A percentile compares a stretch with the other conserved stretches of the same genome.
phyloP scores from a whole-genome alignment of 345 rosid species.

The Syzygium jambos region DNA sequence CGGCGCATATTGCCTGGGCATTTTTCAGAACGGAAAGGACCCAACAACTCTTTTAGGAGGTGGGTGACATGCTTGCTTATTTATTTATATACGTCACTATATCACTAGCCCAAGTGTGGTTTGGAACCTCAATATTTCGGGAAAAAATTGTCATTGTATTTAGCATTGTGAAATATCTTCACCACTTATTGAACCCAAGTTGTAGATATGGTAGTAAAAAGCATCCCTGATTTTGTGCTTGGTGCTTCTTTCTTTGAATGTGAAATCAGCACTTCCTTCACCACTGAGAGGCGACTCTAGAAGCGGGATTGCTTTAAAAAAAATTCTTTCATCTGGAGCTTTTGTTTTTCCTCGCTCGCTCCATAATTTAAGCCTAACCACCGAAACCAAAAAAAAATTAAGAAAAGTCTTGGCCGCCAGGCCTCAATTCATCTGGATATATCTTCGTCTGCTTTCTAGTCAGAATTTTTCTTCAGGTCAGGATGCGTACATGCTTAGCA shows the following conservation, averaged over 20 bases:
- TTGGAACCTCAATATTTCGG: background rate
- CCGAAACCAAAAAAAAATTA: background rate
- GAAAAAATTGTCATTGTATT: background rate
- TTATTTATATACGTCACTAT: background rate
- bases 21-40: conserved; percentile 83
- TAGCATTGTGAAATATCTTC: background rate
- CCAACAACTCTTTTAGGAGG: conserved; percentile 91
- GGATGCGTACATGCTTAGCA: background rate
- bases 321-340: background rate
- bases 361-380: background rate
- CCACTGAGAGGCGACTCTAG: background rate
- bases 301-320: background rate
- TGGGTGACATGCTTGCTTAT: conserved; percentile 6
- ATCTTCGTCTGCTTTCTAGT: background rate
- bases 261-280: background rate
- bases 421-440: background rate
- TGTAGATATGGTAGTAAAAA: background rate
- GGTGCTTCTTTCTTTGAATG: background rate
- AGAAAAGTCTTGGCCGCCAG: background rate
- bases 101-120: background rate
- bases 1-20: conserved; percentile 78
- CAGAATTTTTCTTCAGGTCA: background rate
- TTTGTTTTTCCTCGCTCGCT: background rate
- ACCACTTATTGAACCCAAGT: background rate
- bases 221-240: background rate